These are phyloP conservation scores for Lodderomyces metapsilosis DNA, from an alignment of 1,139 yeast species.

Conservation along the genomic window DNA sequence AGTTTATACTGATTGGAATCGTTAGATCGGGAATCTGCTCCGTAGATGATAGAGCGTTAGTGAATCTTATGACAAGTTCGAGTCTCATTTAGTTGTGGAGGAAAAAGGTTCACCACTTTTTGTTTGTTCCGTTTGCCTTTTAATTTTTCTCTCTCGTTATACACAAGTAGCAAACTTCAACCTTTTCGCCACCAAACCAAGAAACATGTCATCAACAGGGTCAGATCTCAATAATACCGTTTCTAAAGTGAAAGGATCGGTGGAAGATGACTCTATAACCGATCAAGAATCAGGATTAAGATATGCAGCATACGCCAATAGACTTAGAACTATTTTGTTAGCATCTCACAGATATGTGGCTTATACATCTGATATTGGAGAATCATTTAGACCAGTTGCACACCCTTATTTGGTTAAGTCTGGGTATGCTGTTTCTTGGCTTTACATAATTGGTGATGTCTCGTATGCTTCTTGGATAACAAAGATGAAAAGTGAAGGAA, in stretches of 20 bases:
- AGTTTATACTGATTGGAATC: slow-evolving; percentile 29
- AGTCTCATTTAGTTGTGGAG: slow-evolving; percentile 16
- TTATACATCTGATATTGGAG: slow-evolving; percentile 85
- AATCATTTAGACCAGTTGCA: slow-evolving; percentile 85
- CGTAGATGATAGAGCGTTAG: slow-evolving; percentile 24
- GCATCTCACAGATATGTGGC: slow-evolving; percentile 88
- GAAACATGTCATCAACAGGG: background rate
- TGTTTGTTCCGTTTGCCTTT: background rate
- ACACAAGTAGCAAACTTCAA: background rate
- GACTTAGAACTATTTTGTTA: slow-evolving; percentile 64
- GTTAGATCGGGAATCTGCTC: slow-evolving; percentile 27
- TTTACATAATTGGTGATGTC: slow-evolving; percentile 77
- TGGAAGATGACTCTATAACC: slow-evolving; percentile 9
- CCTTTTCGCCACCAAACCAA: background rate
- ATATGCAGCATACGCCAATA: slow-evolving; percentile 80
- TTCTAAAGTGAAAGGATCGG: slow-evolving; percentile 15
- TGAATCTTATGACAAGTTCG: slow-evolving; percentile 30
- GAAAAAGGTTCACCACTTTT: background rate
- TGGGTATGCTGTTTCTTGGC: slow-evolving; percentile 79
- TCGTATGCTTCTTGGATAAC: slow-evolving; percentile 76
- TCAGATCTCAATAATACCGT: slow-evolving; percentile 9
- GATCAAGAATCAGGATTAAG: slow-evolving; percentile 54
- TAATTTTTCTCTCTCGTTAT: background rate
- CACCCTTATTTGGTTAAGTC: slow-evolving; percentile 61
- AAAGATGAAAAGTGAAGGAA: slow-evolving; percentile 64